Evolutionary conservation across 768 basidiomycete species (phyloP).

Genomic region (Tricholoma flavovirens): DNA sequence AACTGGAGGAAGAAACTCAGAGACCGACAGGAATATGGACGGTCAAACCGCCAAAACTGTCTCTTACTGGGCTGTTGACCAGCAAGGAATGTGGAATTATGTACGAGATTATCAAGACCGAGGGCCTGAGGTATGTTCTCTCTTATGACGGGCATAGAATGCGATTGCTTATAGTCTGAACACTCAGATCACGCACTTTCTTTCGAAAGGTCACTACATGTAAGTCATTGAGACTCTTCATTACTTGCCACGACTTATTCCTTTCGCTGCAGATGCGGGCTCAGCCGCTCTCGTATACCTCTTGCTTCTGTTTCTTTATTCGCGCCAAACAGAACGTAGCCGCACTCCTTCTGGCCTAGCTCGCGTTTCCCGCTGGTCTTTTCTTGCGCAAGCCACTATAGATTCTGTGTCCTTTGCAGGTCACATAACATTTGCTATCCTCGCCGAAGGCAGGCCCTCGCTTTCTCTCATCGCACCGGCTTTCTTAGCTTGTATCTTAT

Average conservation of each 20-base stretch:
- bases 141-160: neutral
- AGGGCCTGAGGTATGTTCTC: slow-evolving; percentile 57
- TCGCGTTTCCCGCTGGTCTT: slow-evolving; percentile 78
- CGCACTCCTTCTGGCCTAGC: slow-evolving; percentile 75
- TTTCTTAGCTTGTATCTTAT: slow-evolving; percentile 73
- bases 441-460: slow-evolving; percentile 78
- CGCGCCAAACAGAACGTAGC: slow-evolving; percentile 69
- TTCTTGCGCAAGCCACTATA: slow-evolving; percentile 70
- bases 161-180: neutral
- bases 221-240: slow-evolving; percentile 19
- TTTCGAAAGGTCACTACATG: slow-evolving; percentile 72
- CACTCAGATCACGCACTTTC: slow-evolving; percentile 49
- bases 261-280: slow-evolving; percentile 56
- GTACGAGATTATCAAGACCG: slow-evolving; percentile 57
- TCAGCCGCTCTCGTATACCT: slow-evolving; percentile 63
- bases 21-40: slow-evolving; percentile 70
- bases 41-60: slow-evolving; percentile 47
- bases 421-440: slow-evolving; percentile 82
- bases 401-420: slow-evolving; percentile 85
- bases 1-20: slow-evolving; percentile 69
- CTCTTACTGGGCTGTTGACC: slow-evolving; percentile 58
- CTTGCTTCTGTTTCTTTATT: slow-evolving; percentile 56
- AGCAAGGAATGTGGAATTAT: slow-evolving; percentile 80
- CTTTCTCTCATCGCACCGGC: slow-evolving; percentile 80
- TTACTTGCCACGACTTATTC: neutral